Percentiles rank a stretch among this genome's conserved stretches.
phyloP scores from a whole-genome alignment of 1,284 basidiomycete species.

The Termitomyces sp. region DNA sequence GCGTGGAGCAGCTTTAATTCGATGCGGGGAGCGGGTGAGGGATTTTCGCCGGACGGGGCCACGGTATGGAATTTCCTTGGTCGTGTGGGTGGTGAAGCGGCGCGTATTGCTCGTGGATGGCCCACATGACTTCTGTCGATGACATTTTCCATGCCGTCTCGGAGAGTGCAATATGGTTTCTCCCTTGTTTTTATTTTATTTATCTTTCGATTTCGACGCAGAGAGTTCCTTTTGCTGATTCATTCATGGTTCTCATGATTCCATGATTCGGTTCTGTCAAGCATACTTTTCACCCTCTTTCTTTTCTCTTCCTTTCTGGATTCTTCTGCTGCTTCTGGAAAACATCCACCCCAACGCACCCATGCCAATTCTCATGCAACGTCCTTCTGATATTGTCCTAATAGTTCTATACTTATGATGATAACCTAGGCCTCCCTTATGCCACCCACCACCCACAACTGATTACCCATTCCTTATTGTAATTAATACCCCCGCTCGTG shows the following conservation, averaged over 20 bases:
- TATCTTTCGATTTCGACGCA: neutral
- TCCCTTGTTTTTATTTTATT: neutral
- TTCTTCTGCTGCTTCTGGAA: neutral
- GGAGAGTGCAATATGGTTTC: neutral
- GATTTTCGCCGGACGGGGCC: slow-evolving; percentile 42
- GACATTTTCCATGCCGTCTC: neutral
- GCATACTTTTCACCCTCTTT: slow-evolving; percentile 6
- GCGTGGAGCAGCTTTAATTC: slow-evolving; percentile 75
- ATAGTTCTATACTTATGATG: too few species aligned
- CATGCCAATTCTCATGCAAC: neutral
- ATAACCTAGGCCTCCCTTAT: too few species aligned
- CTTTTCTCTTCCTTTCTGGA: neutral
- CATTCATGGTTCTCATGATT: too few species aligned
- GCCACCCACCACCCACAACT: too few species aligned
- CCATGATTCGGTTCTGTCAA: neutral
- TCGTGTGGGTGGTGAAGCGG: slow-evolving; percentile 62
- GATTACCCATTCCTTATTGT: too few species aligned
- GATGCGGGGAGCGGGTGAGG: slow-evolving; percentile 63
- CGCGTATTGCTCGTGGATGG: slow-evolving; percentile 66
- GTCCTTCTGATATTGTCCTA: too few species aligned
- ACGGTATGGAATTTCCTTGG: slow-evolving; percentile 56
- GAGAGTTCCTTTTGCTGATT: neutral
- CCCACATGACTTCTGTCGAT: slow-evolving; percentile 43
- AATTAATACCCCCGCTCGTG: too few species aligned
- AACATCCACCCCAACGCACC: slow-evolving; percentile 10